These are phyloP conservation scores for Prinsepia uniflora DNA, from an alignment of 306 rosid species.

Conservation along the genomic window DNA sequence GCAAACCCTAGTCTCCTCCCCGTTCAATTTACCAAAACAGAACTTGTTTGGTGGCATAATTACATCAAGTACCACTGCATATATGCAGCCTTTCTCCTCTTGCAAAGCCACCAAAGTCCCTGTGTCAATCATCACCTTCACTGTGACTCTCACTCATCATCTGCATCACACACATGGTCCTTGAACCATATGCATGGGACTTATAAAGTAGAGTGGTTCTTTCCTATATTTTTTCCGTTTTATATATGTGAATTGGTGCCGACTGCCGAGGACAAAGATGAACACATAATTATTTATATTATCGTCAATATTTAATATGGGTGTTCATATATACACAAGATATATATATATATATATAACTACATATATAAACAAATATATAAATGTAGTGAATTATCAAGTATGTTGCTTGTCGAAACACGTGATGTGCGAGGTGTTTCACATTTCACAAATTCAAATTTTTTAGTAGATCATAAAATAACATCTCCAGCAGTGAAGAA, in stretches of 20 bases:
- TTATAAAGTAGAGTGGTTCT: neutral
- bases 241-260: too few relatives aligned
- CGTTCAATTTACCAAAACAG: conserved; percentile 23
- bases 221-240: too few relatives aligned
- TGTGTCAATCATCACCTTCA: neutral
- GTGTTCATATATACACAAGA: too few relatives aligned
- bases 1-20: neutral
- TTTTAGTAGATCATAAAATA: neutral
- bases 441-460: neutral
- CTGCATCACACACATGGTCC: neutral
- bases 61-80: conserved; percentile 31
- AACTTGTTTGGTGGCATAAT: conserved; percentile 27
- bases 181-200: neutral
- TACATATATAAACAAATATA: too few relatives aligned
- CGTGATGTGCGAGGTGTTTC: too few relatives aligned
- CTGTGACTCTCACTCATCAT: neutral
- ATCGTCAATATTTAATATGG: too few relatives aligned
- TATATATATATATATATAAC: too few relatives aligned
- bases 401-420: neutral
- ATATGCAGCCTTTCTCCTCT: conserved; percentile 27
- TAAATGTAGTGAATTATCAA: too few relatives aligned
- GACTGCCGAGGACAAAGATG: too few relatives aligned
- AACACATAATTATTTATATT: too few relatives aligned
- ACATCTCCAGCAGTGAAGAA: neutral
- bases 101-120: neutral